A percentile compares a stretch with the other conserved stretches of the same genome.
phyloP scores from a whole-genome alignment of 1,284 basidiomycete genomes.

The Tilletia walkeri region DNA sequence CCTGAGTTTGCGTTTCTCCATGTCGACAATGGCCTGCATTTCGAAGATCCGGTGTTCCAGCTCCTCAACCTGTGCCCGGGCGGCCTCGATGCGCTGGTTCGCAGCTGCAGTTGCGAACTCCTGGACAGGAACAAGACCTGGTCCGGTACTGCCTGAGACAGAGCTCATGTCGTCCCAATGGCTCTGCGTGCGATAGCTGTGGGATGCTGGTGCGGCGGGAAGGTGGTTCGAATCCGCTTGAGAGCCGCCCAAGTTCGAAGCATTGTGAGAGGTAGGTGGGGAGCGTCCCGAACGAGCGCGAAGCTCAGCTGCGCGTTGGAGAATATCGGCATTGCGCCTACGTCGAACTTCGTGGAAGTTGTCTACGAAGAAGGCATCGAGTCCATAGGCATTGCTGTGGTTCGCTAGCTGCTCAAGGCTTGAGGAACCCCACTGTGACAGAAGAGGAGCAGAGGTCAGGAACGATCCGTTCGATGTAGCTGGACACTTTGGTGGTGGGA shows the following conservation, averaged over 20 bases:
- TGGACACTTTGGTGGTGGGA: neutral
- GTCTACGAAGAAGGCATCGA: neutral
- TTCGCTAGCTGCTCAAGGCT: neutral
- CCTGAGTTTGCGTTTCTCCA: constrained; percentile 7
- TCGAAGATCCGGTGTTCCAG: constrained; percentile 1
- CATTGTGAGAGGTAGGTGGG: neutral
- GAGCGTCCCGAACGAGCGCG: constrained; percentile 6
- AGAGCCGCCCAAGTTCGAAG: constrained; percentile 11
- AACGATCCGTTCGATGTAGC: neutral
- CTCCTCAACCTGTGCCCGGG: constrained; percentile 6
- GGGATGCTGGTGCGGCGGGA: neutral
- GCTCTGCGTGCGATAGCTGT: constrained; percentile 7
- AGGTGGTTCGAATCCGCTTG: neutral
- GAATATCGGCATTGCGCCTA: neutral
- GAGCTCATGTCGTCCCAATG: constrained; percentile 15
- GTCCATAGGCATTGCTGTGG: neutral
- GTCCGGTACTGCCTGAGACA: neutral
- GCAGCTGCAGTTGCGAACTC: neutral
- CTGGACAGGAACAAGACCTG: constrained; percentile 1
- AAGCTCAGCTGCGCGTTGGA: neutral
- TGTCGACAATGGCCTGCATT: constrained; percentile 10
- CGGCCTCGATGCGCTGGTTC: neutral
- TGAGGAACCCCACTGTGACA: constrained; percentile 5
- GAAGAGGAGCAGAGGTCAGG: neutral
- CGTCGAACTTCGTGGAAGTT: neutral